Evolutionary conservation across 306 rosid genomes (phyloP).

Genomic region (Cucumis hystrix): DNA sequence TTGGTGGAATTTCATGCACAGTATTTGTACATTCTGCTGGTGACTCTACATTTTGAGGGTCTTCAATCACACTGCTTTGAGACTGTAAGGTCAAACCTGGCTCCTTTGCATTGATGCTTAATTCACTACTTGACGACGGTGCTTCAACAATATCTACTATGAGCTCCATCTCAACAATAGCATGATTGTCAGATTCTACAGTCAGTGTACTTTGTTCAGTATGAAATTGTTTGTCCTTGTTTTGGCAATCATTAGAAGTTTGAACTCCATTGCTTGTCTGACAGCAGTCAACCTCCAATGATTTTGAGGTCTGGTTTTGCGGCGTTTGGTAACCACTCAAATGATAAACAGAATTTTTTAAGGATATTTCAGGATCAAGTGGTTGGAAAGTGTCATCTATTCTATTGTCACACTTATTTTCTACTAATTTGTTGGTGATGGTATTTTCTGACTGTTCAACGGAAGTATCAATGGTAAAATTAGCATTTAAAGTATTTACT

Average conservation of each 20-base stretch:
- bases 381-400: slow-evolving; percentile 23
- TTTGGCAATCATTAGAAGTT: slow-evolving; percentile 24
- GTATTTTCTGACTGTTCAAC: slow-evolving; percentile 19
- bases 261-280: slow-evolving; percentile 26
- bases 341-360: slow-evolving; percentile 22
- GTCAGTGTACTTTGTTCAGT: slow-evolving; percentile 28
- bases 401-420: slow-evolving; percentile 20
- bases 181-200: slow-evolving; percentile 33
- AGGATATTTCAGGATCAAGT: slow-evolving; percentile 18
- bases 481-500: slow-evolving; percentile 21
- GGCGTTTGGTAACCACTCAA: slow-evolving; percentile 18
- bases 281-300: slow-evolving; percentile 26
- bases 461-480: slow-evolving; percentile 1
- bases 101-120: slow-evolving; percentile 12
- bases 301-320: slow-evolving; percentile 22
- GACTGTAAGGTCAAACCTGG: slow-evolving; percentile 19
- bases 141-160: slow-evolving; percentile 12
- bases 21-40: slow-evolving; percentile 10
- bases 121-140: slow-evolving; percentile 11
- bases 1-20: slow-evolving; percentile 17
- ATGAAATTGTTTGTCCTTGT: slow-evolving; percentile 27
- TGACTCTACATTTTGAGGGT: slow-evolving; percentile 11
- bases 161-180: slow-evolving; percentile 9
- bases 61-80: slow-evolving; percentile 17
- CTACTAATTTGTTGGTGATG: slow-evolving; percentile 7